These are phyloP conservation scores for Cystobasidium onofrii DNA, from an alignment of 768 basidiomycete species.

Conservation along the genomic window DNA sequence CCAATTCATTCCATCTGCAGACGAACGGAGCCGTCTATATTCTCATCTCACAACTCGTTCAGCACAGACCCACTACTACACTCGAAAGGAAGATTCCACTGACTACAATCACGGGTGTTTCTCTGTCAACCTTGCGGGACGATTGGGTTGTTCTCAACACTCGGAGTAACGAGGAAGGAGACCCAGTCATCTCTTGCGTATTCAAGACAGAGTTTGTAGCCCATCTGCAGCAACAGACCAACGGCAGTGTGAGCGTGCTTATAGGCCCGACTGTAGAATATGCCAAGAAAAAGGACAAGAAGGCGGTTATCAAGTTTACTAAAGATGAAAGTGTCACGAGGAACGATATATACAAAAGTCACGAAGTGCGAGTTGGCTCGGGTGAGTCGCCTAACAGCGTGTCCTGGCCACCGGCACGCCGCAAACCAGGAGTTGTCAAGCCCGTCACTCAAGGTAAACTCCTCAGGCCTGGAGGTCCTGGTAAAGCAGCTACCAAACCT, in stretches of 20 bases:
- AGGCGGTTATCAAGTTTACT: constrained; percentile 70
- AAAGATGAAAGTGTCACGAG: constrained; percentile 76
- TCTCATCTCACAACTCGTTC: constrained; percentile 54
- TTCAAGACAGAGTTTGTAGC: constrained; percentile 94
- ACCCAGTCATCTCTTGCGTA: constrained; percentile 77
- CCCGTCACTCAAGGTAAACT: constrained; percentile 80
- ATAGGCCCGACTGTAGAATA: constrained; percentile 72
- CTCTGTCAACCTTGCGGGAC: constrained; percentile 79
- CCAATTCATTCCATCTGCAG: constrained; percentile 47
- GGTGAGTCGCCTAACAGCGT: constrained; percentile 76
- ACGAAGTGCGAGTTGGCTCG: constrained; percentile 73
- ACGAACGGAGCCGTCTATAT: constrained; percentile 79
- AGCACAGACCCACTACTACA: constrained; percentile 55
- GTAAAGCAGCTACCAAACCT: background rate
- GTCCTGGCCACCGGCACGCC: constrained; percentile 73
- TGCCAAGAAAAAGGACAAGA: constrained; percentile 94
- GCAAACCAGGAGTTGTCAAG: constrained; percentile 74
- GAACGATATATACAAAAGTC: constrained; percentile 87
- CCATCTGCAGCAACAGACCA: constrained; percentile 70
- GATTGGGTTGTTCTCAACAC: constrained; percentile 88
- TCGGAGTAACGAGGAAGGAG: constrained; percentile 77
- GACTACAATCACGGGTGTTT: constrained; percentile 74
- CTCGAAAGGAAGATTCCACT: constrained; percentile 84
- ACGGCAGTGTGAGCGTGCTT: constrained; percentile 62
- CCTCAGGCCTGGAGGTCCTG: constrained; percentile 61